Evolutionary conservation across 1,284 basidiomycete genomes (phyloP), one percentile per base, ranked within the genome.

Genomic region (Macrocystidia cucumis): DNA sequence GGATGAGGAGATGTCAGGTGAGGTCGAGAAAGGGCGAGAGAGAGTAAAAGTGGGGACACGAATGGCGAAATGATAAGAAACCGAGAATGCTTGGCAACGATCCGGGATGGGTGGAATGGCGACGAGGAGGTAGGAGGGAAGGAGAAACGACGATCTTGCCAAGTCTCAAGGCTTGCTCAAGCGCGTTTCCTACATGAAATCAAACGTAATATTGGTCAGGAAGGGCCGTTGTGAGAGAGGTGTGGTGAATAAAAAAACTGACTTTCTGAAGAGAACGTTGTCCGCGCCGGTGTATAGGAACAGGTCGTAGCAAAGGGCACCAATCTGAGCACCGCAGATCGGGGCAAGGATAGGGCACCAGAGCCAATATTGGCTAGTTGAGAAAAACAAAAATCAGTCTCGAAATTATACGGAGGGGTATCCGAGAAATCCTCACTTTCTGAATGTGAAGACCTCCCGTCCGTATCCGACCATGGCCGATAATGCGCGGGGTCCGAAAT

Each of bases 271-370:
- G 31, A 80, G 41, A 13, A 70, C 44, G 35, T 69, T 74, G 29
- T 80, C 76, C 8, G 59, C 37, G 2, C 75, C 75, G 7, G 60
- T 62, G 54, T 64, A 79, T 39, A 79, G 30, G 31, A 78, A 57
- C 4, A 50, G 23, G 44, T 79, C 77, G 43, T 80, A 80, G 12
- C 66, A 40, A 37, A 71, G 54, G 6, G 60, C 63, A 23, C 72
- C 79, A 6, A 57, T 44, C 35, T 73, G 62, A 30, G 65, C 74
- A 16, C 78, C 80, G 17, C 70, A 39, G 41, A 81, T 67, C 2
- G 78, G 71, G 2, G 57, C 78, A 25, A 83, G 54, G 8, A 78
- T 44, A 9, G 79, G 73, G 45, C 77, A 78, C 85, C 85, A 88
- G 9, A 85, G 41, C 82, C 82, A 89, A 50, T 86, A 89, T 42